phyloP scores from a whole-genome alignment of 1,284 basidiomycete genomes.

The Trichosporon ovoides region DNA sequence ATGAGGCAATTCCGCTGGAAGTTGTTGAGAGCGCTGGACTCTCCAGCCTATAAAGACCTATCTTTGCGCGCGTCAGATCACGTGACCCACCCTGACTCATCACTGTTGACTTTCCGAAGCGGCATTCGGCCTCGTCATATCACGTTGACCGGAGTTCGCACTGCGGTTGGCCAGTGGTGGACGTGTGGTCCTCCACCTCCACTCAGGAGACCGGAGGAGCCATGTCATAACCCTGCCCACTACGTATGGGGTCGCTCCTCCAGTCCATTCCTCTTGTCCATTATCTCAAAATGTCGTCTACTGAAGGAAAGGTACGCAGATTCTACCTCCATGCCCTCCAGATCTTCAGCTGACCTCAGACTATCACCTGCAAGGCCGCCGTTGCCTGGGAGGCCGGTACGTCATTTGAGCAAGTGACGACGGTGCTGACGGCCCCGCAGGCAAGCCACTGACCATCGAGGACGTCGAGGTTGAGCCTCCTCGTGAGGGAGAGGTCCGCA shows the following conservation, averaged over 20 bases:
- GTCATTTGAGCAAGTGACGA: slow-evolving; percentile 15
- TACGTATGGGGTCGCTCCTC: not conserved
- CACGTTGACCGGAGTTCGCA: too few species aligned
- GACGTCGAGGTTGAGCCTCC: slow-evolving; percentile 91
- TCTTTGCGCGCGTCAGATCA: not conserved
- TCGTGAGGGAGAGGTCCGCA: slow-evolving; percentile 82
- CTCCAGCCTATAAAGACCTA: not conserved
- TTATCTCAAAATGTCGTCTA: slow-evolving; percentile 10
- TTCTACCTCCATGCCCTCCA: not conserved
- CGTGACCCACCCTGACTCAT: too few species aligned
- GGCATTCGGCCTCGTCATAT: too few species aligned
- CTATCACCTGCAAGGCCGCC: slow-evolving; percentile 89
- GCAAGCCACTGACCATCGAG: slow-evolving; percentile 78
- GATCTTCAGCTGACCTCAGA: slow-evolving; percentile 25
- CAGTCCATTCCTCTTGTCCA: not conserved
- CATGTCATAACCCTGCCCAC: not conserved
- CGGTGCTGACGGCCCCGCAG: slow-evolving; percentile 13
- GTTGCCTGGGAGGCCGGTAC: slow-evolving; percentile 89
- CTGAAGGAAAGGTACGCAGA: slow-evolving; percentile 17
- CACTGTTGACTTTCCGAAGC: too few species aligned
- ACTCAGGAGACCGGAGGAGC: too few species aligned
- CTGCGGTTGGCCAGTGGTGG: not conserved
- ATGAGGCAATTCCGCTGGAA: not conserved
- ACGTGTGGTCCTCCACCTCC: not conserved
- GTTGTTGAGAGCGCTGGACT: not conserved